Base-by-base conservation (phyloP, 352 stramenopile genomes). In the Globisporangium mamillatum region DNA sequence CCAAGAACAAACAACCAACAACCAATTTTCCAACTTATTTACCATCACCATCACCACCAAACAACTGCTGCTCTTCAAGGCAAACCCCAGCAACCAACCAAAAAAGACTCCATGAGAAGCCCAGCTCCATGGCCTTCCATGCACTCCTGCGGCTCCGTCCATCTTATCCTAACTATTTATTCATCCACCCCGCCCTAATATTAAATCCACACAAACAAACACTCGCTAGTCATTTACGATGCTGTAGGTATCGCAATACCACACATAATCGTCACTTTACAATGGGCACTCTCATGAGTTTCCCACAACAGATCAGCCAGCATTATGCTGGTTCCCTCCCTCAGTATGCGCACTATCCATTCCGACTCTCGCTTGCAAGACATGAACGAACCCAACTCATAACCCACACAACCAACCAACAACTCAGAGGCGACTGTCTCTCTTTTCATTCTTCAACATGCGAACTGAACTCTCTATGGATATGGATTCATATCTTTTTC, bases 121-220 rank as follows among this genome's bases (percentile, higher is more conserved):
- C 34, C 55, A 24, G 38, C 1, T 20, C 18, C 6, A 9, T 24
- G 7, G 18, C 44, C 18, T 20, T 14, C 29, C 20, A 32, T 25
- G 29, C 8, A n/a, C 22, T 44, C 4, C 10, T 48, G 56, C 10
- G 50, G 50, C n/a, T 55, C 50, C 50, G 50, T 55, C 9, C n/a
- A 46, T 20, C 20, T 6, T 20, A 32, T 32, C 32, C 56, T 18
- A 50, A 32, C 22, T 62, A 62, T 62, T 62, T 62, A 48, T 50
- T 62, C 32, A 60, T 22, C 56, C 12, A 14, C n/a, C 29, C 56
- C 32, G 29, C 44, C 44, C 44, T 62, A 44, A 48, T 46, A 44
- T 44, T 22, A 60, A 60, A 60, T 44, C 27, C 41, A 46, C 55
- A 61, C 55, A 61, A 61, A 48, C 55, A 44, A 27, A 41, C 3